Percentiles rank a stretch among this genome's conserved stretches.
phyloP scores from a whole-genome alignment of 164 flowering plant species.

The Dillenia turbinata region DNA sequence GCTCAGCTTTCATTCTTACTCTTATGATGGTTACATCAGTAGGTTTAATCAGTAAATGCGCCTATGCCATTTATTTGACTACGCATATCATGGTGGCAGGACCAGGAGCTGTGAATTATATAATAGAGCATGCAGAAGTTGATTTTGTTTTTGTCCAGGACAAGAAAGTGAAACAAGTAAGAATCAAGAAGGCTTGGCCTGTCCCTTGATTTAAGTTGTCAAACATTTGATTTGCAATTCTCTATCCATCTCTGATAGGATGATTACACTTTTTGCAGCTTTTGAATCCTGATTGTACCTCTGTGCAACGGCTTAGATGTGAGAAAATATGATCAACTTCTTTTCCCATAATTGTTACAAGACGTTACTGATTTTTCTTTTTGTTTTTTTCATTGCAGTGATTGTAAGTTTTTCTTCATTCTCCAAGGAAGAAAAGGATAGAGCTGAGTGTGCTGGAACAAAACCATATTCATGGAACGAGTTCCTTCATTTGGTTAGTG shows the following conservation, averaged over 20 bases:
- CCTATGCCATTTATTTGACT: conserved; percentile 1
- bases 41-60: too few relatives aligned
- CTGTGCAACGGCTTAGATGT: conserved; percentile 61
- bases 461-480: conserved; percentile 75
- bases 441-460: conserved; percentile 33
- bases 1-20: not conserved
- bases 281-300: conserved; percentile 49
- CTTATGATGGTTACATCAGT: not conserved
- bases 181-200: conserved; percentile 8
- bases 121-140: conserved; percentile 81
- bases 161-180: conserved; percentile 76
- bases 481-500: conserved; percentile 62
- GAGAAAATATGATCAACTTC: conserved; percentile 15
- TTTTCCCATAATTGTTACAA: not conserved
- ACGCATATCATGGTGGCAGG: conserved; percentile 36
- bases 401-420: conserved; percentile 65
- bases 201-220: not conserved
- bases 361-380: conserved; percentile 11
- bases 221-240: too few relatives aligned
- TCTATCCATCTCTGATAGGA: not conserved
- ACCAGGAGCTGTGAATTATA: conserved; percentile 78
- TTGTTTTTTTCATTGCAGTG: conserved; percentile 38
- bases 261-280: conserved; percentile 44
- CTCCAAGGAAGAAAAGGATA: conserved; percentile 46
- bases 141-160: conserved; percentile 80